A percentile compares a stretch with the other conserved stretches of the same genome.
Conservation (phyloP, 2,329 filamentous ascomycete genomes). For the Neoarthrinium moseri region DNA sequence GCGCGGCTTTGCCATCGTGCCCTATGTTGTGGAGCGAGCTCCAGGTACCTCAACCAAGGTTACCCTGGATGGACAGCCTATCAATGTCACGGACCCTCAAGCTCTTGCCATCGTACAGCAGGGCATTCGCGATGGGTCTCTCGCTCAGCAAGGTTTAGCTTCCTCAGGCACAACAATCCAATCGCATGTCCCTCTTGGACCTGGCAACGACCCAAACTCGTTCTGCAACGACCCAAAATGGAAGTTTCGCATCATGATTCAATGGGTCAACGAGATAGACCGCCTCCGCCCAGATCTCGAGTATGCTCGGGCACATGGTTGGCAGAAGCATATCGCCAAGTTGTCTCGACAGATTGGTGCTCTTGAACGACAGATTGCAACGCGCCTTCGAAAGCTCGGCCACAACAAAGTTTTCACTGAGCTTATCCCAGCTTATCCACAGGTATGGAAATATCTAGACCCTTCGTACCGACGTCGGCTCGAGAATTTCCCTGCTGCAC, state of each 20-base stretch:
- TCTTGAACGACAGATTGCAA: neutral
- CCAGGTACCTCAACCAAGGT: neutral
- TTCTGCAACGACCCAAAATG: neutral
- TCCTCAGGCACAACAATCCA: neutral
- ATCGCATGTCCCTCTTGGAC: neutral
- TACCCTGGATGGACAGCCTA: neutral
- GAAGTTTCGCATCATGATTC: neutral
- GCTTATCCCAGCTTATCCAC: neutral
- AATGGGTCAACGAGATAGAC: neutral
- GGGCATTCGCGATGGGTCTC: neutral
- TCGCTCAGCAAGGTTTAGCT: neutral
- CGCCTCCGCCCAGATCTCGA: neutral
- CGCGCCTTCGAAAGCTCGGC: neutral
- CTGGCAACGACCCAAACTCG: neutral
- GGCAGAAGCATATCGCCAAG: neutral
- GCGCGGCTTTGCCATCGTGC: neutral
- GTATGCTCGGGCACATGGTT: neutral
- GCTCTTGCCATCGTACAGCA: neutral
- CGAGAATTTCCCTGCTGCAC: no score
- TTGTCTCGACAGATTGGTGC: neutral
- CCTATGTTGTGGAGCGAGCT: neutral
- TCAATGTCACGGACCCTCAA: neutral
- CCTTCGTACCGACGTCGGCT: neutral
- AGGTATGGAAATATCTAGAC: neutral
- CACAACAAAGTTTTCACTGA: neutral